Evolutionary conservation across 441 rosid genomes (phyloP), one percentile per base, ranked within the genome.

Genomic region (Populus trichocarpa): DNA sequence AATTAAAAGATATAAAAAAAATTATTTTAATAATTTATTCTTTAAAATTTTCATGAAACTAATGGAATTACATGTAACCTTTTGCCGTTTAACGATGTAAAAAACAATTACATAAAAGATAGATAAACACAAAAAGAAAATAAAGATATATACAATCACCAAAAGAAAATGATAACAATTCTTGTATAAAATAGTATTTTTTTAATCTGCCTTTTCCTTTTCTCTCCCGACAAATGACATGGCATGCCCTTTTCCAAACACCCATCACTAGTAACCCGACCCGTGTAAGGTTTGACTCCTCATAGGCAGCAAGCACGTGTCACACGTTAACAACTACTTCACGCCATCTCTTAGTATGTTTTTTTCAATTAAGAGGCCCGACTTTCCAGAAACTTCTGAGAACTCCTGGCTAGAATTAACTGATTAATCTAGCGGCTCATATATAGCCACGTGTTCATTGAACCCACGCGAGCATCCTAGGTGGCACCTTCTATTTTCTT

Each of bases 301-400:
- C 57, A 22, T 8, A 7, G 2, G 0, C 65, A 1, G 20, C n/a
- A 3, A 20, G 53, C 84, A 83, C 80, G 78, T 83, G 79, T 46
- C 68, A 0, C 20, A 2, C 25, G 32, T 1, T 5, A 2, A 18
- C 12, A 13, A 5, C 46, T 2, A 22, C 9, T 18, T 57, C 80
- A 77, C 82, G 79, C 68, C 35, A 59, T 10, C 6, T 16, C n/a
- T 36, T 16, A 40, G 7, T 20, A 2, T 30, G 2, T 14, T 57
- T 57, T 57, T 11, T 57, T 57, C 4, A 13, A 11, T 14, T 57
- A 20, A 13, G 12, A 14, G 11, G 16, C 8, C 4, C 14, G 7
- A 70, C 71, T 81, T 95, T 92, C 98, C 90, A 89, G 98, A 93
- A 92, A 87, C 88, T 95, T 95, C 96, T 65, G 3, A 35, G 16